Conservation (phyloP, 495 filamentous ascomycete genomes). For the Apiosordaria backusii region DNA sequence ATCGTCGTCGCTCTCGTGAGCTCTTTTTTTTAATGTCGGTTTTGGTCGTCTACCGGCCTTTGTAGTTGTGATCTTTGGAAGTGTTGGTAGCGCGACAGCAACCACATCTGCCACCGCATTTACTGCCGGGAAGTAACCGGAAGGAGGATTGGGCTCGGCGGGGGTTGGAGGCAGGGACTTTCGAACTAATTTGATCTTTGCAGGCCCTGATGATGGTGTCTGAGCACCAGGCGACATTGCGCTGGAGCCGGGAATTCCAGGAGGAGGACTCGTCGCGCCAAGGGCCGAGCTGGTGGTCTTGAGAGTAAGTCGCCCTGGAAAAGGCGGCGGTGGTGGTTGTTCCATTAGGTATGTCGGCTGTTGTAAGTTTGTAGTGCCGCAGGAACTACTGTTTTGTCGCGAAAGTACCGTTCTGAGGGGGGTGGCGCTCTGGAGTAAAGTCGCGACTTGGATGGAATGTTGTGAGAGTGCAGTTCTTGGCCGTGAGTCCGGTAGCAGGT, state of each 20-base stretch:
- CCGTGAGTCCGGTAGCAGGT: not conserved
- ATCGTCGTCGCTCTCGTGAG: slow-evolving; percentile 42
- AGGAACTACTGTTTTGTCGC: not conserved
- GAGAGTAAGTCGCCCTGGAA: not conserved
- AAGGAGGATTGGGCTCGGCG: slow-evolving; percentile 26
- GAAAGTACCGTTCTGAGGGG: not conserved
- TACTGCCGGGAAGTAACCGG: not conserved
- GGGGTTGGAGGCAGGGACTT: slow-evolving; percentile 48
- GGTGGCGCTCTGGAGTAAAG: not conserved
- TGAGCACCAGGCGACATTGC: slow-evolving; percentile 26
- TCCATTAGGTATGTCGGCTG: not conserved
- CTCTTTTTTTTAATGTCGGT: slow-evolving; percentile 46
- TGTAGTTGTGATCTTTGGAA: slow-evolving; percentile 36
- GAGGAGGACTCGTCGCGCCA: not conserved
- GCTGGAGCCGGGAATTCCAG: not conserved
- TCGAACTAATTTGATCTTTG: slow-evolving; percentile 52
- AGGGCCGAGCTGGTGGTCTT: not conserved
- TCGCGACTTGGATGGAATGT: not conserved
- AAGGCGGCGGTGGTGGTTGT: not conserved
- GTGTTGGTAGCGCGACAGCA: slow-evolving; percentile 10
- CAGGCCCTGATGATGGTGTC: slow-evolving; percentile 39
- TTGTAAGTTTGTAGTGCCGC: not conserved
- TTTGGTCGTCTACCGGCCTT: slow-evolving; percentile 49
- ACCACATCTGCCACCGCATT: not conserved
- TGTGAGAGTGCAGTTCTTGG: not conserved